These are phyloP conservation scores for Saccharomycopsis javanensis DNA, from an alignment of 805 yeast species.

Conservation along the genomic window DNA sequence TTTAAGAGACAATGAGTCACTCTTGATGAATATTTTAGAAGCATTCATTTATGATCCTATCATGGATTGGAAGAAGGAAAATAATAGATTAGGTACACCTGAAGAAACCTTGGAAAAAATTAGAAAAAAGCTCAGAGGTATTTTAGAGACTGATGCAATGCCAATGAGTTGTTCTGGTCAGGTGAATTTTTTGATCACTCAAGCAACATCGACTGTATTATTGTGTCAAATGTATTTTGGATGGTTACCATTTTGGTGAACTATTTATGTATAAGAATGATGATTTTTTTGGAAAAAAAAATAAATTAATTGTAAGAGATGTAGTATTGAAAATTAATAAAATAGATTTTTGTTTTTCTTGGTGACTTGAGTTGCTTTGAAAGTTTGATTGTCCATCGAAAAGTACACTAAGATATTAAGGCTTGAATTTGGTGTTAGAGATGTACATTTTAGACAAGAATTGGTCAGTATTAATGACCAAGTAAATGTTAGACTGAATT, in stretches of 20 bases:
- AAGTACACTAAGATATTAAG: too few relatives aligned
- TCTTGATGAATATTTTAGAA: slow-evolving; percentile 82
- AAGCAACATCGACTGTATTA: slow-evolving; percentile 63
- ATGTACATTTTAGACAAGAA: too few relatives aligned
- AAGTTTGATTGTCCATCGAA: too few relatives aligned
- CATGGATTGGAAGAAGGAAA: slow-evolving; percentile 50
- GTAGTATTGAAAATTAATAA: too few relatives aligned
- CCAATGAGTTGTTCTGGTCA: slow-evolving; percentile 89
- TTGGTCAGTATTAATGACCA: too few relatives aligned
- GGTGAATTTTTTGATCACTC: slow-evolving; percentile 79
- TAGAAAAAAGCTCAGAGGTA: slow-evolving; percentile 74
- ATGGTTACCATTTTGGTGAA: slow-evolving; percentile 69
- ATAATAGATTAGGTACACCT: slow-evolving; percentile 34
- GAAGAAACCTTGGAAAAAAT: slow-evolving; percentile 63
- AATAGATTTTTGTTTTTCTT: too few relatives aligned
- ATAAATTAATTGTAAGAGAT: too few relatives aligned
- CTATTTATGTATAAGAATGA: too few relatives aligned
- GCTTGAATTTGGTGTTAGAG: too few relatives aligned
- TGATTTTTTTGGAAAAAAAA: too few relatives aligned
- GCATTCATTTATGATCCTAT: slow-evolving; percentile 89
- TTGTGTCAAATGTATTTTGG: slow-evolving; percentile 87
- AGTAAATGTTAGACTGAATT: too few relatives aligned
- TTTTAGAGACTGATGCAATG: slow-evolving; percentile 58
- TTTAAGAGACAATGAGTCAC: slow-evolving; percentile 69
- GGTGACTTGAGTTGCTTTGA: too few relatives aligned